Conservation (phyloP, 2,329 filamentous ascomycete genomes). For the Sporothrix pseudoabietina region DNA sequence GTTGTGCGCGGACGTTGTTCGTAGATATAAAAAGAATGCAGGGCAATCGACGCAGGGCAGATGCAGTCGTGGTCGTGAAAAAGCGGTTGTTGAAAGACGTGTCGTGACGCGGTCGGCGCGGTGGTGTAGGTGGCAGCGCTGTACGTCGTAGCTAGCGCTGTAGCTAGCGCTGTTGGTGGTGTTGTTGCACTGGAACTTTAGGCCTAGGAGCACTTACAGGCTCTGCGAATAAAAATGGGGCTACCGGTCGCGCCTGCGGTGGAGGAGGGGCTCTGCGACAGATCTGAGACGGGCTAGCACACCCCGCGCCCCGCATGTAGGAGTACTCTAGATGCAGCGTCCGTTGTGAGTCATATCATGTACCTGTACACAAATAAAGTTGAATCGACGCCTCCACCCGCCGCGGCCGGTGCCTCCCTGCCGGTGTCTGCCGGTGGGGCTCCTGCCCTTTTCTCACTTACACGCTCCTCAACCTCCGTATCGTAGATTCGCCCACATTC, state of each 20-base stretch:
- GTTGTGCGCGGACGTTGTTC: background rate
- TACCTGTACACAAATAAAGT: slow-evolving; percentile 22
- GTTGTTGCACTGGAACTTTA: background rate
- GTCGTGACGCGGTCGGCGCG: slow-evolving; percentile 4
- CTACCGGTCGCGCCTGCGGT: slow-evolving; percentile 6
- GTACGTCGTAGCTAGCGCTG: background rate
- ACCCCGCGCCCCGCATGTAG: slow-evolving; percentile 26
- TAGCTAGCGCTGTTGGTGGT: background rate
- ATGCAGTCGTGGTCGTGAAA: background rate
- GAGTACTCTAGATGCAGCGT: background rate
- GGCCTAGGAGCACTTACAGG: background rate
- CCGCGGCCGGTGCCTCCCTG: slow-evolving; percentile 12
- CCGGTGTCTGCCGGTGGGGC: slow-evolving; percentile 25
- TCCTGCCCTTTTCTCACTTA: slow-evolving; percentile 31
- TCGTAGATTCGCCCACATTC: background rate
- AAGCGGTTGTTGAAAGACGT: background rate
- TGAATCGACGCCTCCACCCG: slow-evolving; percentile 23
- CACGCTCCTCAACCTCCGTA: background rate
- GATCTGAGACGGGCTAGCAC: slow-evolving; percentile 31
- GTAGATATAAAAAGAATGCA: slow-evolving; percentile 13
- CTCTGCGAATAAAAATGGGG: slow-evolving; percentile 18
- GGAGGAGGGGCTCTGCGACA: slow-evolving; percentile 45
- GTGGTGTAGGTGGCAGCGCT: background rate
- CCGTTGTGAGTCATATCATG: too few relatives aligned
- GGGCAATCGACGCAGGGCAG: background rate